Base-by-base conservation (phyloP, 176 grass and related monocot genomes). In the Oryza australiensis region DNA sequence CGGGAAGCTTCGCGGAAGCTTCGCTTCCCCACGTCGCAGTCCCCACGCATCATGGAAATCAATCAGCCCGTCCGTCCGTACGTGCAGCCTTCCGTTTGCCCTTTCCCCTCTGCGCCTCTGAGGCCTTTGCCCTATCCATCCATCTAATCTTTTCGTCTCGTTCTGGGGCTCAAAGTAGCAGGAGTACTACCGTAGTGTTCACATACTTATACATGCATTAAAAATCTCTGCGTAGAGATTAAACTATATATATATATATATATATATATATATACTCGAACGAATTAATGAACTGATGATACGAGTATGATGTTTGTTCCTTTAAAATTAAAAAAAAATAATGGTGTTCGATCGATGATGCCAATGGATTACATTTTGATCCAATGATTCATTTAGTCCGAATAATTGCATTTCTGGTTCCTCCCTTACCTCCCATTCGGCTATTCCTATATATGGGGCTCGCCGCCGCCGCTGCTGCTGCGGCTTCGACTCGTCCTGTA, bases 1-100 rank as follows among this genome's bases (percentile, higher is more conserved):
- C 72, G 1, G 5, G 76, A 81, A 81, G 67, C 68, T 81, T 71
- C 79, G 5, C 33, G 67, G 79, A 71, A 81, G 79, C 51, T 81
- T 80, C 77, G 42, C 18, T 0, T 2, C 37, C 10, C 8, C 12
- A 51, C 8, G 9, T 0, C 66, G 26, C 14, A 6, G 28, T 28
- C 12, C 12, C 18, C 23, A 5, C 8, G 45, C 45, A 16, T 20
- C 48, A 20, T 20, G 48, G 16, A 6, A 6, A 55, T 55, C 1
- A 22, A 15, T n/a, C 51, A 20, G 20, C 0, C 20, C 51, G 51
- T 55, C 22, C 51, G 18, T 9, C 5, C 14, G 7, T 55, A n/a
- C n/a, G 0, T 4, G 12, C 35, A 37, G 35, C 12, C 13, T 15
- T 5, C 16, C 49, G 15, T 20, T 53, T 10, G 7, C 16, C 49